phyloP scores from a whole-genome alignment of 495 filamentous ascomycete species.

The Aspergillus panamensis region DNA sequence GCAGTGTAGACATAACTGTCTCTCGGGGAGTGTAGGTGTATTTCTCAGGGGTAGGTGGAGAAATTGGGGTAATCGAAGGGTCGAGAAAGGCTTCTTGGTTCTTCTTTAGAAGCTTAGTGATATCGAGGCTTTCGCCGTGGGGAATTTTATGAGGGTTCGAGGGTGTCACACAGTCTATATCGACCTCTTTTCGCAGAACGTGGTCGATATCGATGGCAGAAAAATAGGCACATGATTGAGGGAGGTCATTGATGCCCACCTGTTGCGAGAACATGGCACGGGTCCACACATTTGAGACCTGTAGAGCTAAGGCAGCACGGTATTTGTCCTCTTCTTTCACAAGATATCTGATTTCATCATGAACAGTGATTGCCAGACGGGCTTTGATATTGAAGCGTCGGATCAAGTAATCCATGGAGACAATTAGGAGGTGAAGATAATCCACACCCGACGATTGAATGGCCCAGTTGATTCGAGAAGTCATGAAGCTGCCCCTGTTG shows the following conservation, averaged over 20 bases:
- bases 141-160: slow-evolving; percentile 76
- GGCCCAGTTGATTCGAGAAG: slow-evolving; percentile 97
- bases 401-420: slow-evolving; percentile 90
- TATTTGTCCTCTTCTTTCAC: slow-evolving; percentile 85
- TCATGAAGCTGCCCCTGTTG: slow-evolving; percentile 88
- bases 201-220: slow-evolving; percentile 91
- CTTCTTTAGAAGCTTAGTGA: slow-evolving; percentile 67
- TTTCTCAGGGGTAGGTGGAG: slow-evolving; percentile 49
- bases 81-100: slow-evolving; percentile 63
- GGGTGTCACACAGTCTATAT: slow-evolving; percentile 95
- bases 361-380: slow-evolving; percentile 87
- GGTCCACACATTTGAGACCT: slow-evolving; percentile 95
- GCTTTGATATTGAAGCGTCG: slow-evolving; percentile 81
- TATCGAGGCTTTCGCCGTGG: slow-evolving; percentile 82
- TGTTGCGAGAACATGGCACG: slow-evolving; percentile 95
- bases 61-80: slow-evolving; percentile 51
- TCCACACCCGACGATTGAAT: slow-evolving; percentile 97
- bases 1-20: slow-evolving; percentile 74
- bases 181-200: slow-evolving; percentile 92
- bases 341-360: slow-evolving; percentile 96
- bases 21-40: slow-evolving; percentile 65
- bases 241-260: slow-evolving; percentile 91
- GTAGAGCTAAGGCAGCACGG: slow-evolving; percentile 81
- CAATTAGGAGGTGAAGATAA: slow-evolving; percentile 91
- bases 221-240: slow-evolving; percentile 92